Conservation (phyloP, 495 filamentous ascomycete genomes). For the Penicillium silybi region DNA sequence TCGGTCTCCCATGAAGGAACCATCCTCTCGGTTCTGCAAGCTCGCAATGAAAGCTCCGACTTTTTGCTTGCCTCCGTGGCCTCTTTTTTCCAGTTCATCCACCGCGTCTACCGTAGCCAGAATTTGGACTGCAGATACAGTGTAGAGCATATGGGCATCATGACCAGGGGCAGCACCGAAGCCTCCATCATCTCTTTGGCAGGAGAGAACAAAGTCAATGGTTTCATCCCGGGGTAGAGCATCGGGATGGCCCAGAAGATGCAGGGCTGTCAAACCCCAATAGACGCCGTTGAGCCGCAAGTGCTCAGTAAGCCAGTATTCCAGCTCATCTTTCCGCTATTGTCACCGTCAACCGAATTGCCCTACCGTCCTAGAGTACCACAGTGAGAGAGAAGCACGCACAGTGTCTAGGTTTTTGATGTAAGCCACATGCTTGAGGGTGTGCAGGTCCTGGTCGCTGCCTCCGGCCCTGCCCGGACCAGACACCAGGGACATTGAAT, state of each 20-base stretch:
- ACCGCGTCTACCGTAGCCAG: conserved; percentile 80
- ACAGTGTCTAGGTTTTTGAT: conserved; percentile 90
- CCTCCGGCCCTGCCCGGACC: conserved; percentile 55
- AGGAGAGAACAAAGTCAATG: conserved; percentile 88
- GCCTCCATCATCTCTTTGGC: conserved; percentile 80
- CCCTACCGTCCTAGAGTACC: conserved; percentile 2
- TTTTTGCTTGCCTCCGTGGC: conserved; percentile 61
- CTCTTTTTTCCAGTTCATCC: conserved; percentile 68
- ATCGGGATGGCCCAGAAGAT: conserved; percentile 76
- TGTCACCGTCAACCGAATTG: conserved; percentile 33
- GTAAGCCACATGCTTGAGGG: conserved; percentile 83
- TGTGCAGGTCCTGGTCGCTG: conserved; percentile 50
- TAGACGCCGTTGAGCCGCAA: conserved; percentile 92
- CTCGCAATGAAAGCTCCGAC: conserved; percentile 74
- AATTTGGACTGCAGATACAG: conserved; percentile 89
- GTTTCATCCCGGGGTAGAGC: conserved; percentile 76
- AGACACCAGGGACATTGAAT: conserved; percentile 56
- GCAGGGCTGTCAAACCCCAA: conserved; percentile 88
- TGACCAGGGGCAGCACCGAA: conserved; percentile 93
- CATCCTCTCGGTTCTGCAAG: conserved; percentile 75
- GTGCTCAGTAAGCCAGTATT: conserved; percentile 97
- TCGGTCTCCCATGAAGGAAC: conserved; percentile 87
- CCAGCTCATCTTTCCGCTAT: conserved; percentile 84
- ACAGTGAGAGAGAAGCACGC: conserved; percentile 33
- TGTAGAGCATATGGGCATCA: conserved; percentile 93